Conservation (phyloP, 129 eudicot species). For the Erigeron canadensis region DNA sequence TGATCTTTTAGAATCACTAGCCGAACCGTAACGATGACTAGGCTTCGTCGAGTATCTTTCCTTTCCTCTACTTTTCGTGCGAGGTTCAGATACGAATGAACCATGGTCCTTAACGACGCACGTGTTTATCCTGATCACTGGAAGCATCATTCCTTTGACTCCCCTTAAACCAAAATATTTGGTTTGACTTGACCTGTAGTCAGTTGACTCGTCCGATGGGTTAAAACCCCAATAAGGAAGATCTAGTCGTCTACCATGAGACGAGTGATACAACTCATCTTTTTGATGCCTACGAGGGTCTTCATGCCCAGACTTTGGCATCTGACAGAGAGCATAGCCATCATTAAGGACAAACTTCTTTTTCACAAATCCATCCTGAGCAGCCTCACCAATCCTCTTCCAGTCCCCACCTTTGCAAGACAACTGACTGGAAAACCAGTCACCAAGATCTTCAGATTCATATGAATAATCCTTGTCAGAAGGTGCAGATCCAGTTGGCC, state of each 20-base stretch:
- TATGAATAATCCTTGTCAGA: conserved; percentile 48
- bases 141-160: conserved; percentile 79
- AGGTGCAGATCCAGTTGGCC: conserved; percentile 32
- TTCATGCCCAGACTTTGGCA: conserved; percentile 78
- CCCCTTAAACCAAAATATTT: conserved; percentile 52
- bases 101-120: conserved; percentile 92
- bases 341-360: conserved; percentile 80
- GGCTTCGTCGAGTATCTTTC: conserved; percentile 66
- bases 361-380: conserved; percentile 50
- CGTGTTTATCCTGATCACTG: conserved; percentile 85
- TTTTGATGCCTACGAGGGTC: conserved; percentile 77
- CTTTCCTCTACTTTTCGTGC: conserved; percentile 54
- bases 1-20: conserved; percentile 56
- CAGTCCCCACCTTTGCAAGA: conserved; percentile 97
- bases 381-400: conserved; percentile 74
- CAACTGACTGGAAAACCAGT: conserved; percentile 67
- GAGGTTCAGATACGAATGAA: conserved; percentile 68
- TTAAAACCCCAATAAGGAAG: conserved; percentile 91
- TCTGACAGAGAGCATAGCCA: conserved; percentile 84
- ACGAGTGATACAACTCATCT: conserved; percentile 72
- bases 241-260: conserved; percentile 62
- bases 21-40: conserved; percentile 37
- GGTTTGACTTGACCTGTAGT: conserved; percentile 45
- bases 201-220: conserved; percentile 60
- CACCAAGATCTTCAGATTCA: conserved; percentile 39